Conservation (phyloP, 2,329 filamentous ascomycete genomes). For the Microcyclospora tardicrescens region DNA sequence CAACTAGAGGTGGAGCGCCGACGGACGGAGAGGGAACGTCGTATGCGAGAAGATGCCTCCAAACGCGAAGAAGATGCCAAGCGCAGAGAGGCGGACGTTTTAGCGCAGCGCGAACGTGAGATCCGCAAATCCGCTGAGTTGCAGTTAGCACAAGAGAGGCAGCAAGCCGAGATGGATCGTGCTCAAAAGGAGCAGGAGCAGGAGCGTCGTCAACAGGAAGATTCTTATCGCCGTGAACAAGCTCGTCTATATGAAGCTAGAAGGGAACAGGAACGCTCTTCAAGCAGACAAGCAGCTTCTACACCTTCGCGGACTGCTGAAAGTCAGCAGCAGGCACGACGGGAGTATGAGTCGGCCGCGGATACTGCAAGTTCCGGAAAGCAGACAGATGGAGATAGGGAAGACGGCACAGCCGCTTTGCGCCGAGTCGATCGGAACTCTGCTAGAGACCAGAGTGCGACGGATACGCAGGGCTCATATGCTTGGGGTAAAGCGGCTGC, state of each 20-base stretch:
- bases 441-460: slow-evolving; percentile 9
- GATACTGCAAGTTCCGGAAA: slow-evolving; percentile 1
- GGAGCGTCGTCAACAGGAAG: slow-evolving; percentile 3
- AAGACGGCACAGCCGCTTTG: not conserved
- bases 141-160: slow-evolving; percentile 8
- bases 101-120: not conserved
- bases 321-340: not conserved
- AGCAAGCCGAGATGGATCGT: slow-evolving; percentile 7
- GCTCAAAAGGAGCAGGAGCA: slow-evolving; percentile 5
- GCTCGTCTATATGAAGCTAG: slow-evolving; percentile 13
- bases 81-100: not conserved
- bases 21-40: slow-evolving; percentile 4
- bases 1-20: slow-evolving; percentile 2
- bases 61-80: not conserved
- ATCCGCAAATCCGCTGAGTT: slow-evolving; percentile 6
- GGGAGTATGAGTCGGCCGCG: not conserved
- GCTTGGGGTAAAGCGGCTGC: slow-evolving; percentile 26
- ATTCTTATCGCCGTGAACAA: slow-evolving; percentile 16
- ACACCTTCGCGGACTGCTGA: not conserved
- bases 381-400: slow-evolving; percentile 5
- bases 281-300: too few species aligned
- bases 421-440: not conserved
- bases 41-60: slow-evolving; percentile 1
- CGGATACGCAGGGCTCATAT: slow-evolving; percentile 10
- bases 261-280: not conserved